phyloP scores from a whole-genome alignment of 2,329 filamentous ascomycete genomes.

The Fusarium anthophilum region DNA sequence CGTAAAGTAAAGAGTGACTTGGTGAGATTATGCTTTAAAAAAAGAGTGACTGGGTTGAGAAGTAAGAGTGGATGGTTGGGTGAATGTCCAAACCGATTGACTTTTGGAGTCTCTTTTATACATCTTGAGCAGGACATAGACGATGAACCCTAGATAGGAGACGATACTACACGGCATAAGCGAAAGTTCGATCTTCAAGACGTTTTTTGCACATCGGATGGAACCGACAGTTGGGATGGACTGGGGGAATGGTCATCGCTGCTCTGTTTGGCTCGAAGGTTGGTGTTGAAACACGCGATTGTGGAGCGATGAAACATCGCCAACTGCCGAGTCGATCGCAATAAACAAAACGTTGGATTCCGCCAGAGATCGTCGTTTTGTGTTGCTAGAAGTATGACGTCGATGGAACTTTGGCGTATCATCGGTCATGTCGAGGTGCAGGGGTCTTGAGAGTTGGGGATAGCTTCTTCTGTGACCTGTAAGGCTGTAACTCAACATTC shows the following conservation, averaged over 20 bases:
- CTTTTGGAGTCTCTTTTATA: conserved; percentile 4
- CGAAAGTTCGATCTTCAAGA: conserved; percentile 16
- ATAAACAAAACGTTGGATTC: not conserved
- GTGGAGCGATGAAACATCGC: conserved; percentile 1
- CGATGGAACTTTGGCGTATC: not conserved
- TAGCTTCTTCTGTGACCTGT: not conserved
- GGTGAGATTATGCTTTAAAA: conserved; percentile 5
- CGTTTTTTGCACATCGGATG: not conserved
- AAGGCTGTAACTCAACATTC: not conserved
- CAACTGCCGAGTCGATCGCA: conserved; percentile 20
- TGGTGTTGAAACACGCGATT: not conserved
- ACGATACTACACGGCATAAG: not conserved
- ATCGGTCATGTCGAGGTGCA: not conserved
- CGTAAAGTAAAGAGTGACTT: conserved; percentile 16
- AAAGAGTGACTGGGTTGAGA: conserved; percentile 20
- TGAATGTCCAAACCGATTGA: not conserved
- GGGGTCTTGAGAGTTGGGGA: not conserved
- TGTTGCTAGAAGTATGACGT: not conserved
- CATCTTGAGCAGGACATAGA: not conserved
- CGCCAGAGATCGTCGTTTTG: not conserved
- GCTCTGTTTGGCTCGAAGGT: not conserved
- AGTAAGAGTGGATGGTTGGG: not conserved
- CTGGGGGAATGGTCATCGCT: not conserved
- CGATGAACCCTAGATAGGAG: not conserved
- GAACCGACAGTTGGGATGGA: not conserved